Percentiles rank a stretch among this genome's conserved stretches.
These are phyloP conservation scores for Theobroma grandiflorum DNA, from an alignment of 441 rosid genomes.

Conservation along the genomic window DNA sequence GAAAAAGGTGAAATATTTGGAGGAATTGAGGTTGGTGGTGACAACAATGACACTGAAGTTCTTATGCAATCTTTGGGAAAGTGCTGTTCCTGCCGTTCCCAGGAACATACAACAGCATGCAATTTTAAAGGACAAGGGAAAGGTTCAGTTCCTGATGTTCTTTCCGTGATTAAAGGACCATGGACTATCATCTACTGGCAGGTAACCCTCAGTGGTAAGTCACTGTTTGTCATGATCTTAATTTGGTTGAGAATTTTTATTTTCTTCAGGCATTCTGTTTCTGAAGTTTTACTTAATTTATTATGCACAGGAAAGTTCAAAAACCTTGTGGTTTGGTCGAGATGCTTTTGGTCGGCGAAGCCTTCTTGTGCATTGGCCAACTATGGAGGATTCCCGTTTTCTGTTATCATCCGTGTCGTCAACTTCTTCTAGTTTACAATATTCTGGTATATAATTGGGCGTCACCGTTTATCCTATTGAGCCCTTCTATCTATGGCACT, in stretches of 20 bases:
- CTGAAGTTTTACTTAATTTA: constrained; percentile 18
- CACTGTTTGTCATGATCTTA: constrained; percentile 8
- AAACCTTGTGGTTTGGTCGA: constrained; percentile 90
- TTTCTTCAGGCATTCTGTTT: constrained; percentile 1
- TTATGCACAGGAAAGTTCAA: constrained; percentile 62
- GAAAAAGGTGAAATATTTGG: constrained; percentile 78
- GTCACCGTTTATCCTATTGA: not conserved
- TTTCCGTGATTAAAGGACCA: constrained; percentile 78
- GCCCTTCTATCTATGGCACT: not conserved
- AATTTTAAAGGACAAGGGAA: constrained; percentile 28
- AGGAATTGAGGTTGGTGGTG: constrained; percentile 60
- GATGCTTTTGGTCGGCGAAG: constrained; percentile 92
- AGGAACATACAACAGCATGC: constrained; percentile 32
- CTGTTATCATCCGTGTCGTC: constrained; percentile 81
- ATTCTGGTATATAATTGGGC: constrained; percentile 53
- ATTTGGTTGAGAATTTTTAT: not conserved
- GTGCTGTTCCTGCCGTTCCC: constrained; percentile 46
- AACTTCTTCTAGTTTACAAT: constrained; percentile 48
- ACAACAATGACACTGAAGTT: constrained; percentile 69
- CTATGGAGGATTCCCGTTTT: constrained; percentile 62
- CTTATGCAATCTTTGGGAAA: constrained; percentile 57
- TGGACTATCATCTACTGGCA: constrained; percentile 91
- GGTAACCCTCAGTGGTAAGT: constrained; percentile 56
- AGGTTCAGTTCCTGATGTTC: constrained; percentile 63
- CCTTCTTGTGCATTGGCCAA: constrained; percentile 92